Evolutionary conservation across 2,329 filamentous ascomycete species (phyloP), one percentile per base, ranked within the genome.

Genomic region (Ustulina deusta): DNA sequence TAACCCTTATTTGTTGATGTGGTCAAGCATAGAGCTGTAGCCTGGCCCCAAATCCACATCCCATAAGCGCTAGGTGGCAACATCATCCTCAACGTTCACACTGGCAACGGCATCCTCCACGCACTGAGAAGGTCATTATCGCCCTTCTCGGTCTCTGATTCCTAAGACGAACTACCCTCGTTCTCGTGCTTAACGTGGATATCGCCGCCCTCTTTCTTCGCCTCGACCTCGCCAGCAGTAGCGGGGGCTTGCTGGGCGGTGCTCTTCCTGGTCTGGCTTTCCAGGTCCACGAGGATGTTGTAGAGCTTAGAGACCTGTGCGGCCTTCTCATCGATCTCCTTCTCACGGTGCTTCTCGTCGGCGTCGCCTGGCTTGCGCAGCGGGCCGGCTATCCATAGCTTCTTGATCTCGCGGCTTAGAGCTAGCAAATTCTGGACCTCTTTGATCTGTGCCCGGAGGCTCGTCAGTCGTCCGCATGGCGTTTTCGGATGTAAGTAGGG

Each of bases 381-480:
- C 0, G 84, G 81, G 1, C 85, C 84, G 63, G 82, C 80, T 11
- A 85, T 78, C 83, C 84, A 86, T 27, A 86, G 77, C 62, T 83
- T 81, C 69, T 85, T 84, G 64, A 87, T 78, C 69, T 83, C 81
- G 42, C 84, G 81, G 20, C 79, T 85, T 13, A 87, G 76, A 32
- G 77, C 74, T 3, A 85, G 78, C 3, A 87, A 78, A 65, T 84
- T 81, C 66, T 86, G 77, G 34, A 80, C 71, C 9, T 80, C 80
- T 66, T 79, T 76, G 63, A 82, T 79, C 81, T 83, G 59, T 36
- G 20, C 3, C 20, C 22, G 46, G 10, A 15, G 34, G 20, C 55
- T 60, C 52, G 57, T 69, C 42, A 63, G 55, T 36, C 1, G 13
- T 56, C 13, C 27, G 13, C 13, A 17, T 25, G 20, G 32, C 6